A percentile compares a stretch with the other conserved stretches of the same genome.
Conservation (phyloP, 1,284 basidiomycete genomes). For the Ceraceosorus guamensis region DNA sequence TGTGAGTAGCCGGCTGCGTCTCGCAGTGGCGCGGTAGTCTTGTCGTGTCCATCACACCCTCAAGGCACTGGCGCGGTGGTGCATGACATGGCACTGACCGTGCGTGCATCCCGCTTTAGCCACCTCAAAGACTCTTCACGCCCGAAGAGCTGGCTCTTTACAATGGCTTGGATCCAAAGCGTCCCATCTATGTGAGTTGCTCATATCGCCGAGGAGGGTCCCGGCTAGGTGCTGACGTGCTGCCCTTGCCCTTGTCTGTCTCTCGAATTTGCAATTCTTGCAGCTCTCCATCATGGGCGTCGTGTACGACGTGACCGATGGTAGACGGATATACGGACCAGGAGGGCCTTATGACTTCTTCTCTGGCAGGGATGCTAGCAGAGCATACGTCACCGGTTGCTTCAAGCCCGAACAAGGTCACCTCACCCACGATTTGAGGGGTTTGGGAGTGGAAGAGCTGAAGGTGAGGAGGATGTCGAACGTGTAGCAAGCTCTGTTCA, state of each 20-base stretch:
- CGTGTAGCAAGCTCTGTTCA: neutral
- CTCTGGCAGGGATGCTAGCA: constrained; percentile 40
- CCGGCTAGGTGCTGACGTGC: neutral
- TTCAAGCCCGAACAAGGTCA: constrained; percentile 35
- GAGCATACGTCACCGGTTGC: constrained; percentile 46
- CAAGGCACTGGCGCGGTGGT: neutral
- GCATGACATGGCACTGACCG: neutral
- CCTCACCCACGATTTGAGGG: constrained; percentile 41
- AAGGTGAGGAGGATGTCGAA: constrained; percentile 17
- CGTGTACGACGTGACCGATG: constrained; percentile 79
- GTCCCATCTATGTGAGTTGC: constrained; percentile 71
- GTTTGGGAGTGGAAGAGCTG: constrained; percentile 30
- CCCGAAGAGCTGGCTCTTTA: constrained; percentile 63
- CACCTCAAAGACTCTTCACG: constrained; percentile 64
- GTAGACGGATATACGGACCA: constrained; percentile 69
- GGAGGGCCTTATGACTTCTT: constrained; percentile 43
- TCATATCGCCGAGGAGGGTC: neutral
- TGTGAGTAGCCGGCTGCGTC: constrained; percentile 23
- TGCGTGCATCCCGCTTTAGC: constrained; percentile 48
- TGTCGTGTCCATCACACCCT: neutral
- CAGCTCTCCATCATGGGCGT: constrained; percentile 64
- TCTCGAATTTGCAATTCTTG: neutral
- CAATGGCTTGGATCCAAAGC: constrained; percentile 64
- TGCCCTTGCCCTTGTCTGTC: constrained; percentile 4
- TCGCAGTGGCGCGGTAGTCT: neutral